These are phyloP conservation scores for Epicoccum nigrum DNA, from an alignment of 2,329 filamentous ascomycete genomes.

Conservation along the genomic window DNA sequence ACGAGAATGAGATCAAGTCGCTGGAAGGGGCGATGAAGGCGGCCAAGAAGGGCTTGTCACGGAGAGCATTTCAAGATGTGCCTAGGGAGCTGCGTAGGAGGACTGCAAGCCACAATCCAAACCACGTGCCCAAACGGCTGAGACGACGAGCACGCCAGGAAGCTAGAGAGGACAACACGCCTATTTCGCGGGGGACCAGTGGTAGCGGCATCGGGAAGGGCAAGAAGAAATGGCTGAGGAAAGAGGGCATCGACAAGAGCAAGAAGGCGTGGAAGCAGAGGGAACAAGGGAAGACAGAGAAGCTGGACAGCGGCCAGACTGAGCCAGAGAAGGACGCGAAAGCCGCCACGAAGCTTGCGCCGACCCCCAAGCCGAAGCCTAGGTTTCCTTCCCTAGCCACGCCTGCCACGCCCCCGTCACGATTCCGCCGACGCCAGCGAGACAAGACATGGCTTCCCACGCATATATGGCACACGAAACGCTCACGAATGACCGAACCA, in stretches of 20 bases:
- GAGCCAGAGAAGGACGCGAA: constrained; percentile 8
- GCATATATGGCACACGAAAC: constrained; percentile 91
- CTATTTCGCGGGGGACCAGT: constrained; percentile 71
- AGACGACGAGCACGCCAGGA: constrained; percentile 70
- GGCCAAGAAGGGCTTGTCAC: constrained; percentile 68
- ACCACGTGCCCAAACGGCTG: constrained; percentile 81
- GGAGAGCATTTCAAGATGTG: constrained; percentile 87
- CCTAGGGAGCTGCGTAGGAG: constrained; percentile 82
- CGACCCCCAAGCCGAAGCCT: constrained; percentile 64
- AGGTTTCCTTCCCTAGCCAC: constrained; percentile 72
- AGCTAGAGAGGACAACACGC: constrained; percentile 91
- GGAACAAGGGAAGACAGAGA: constrained; percentile 52
- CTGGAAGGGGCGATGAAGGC: constrained; percentile 81
- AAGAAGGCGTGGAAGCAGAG: constrained; percentile 67
- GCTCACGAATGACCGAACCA: constrained; percentile 84
- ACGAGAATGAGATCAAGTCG: constrained; percentile 87
- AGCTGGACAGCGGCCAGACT: constrained; percentile 30
- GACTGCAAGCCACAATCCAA: constrained; percentile 94
- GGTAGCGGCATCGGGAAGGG: constrained; percentile 61
- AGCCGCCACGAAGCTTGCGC: constrained; percentile 21
- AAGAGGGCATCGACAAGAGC: constrained; percentile 76
- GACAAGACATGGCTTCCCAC: constrained; percentile 95
- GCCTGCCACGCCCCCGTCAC: constrained; percentile 66
- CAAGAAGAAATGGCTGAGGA: constrained; percentile 61
- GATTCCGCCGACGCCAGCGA: constrained; percentile 83